Percentiles rank a stretch among this genome's conserved stretches.
Evolutionary conservation across 257 asterid species (phyloP).

Genomic region (Salvia splendens): DNA sequence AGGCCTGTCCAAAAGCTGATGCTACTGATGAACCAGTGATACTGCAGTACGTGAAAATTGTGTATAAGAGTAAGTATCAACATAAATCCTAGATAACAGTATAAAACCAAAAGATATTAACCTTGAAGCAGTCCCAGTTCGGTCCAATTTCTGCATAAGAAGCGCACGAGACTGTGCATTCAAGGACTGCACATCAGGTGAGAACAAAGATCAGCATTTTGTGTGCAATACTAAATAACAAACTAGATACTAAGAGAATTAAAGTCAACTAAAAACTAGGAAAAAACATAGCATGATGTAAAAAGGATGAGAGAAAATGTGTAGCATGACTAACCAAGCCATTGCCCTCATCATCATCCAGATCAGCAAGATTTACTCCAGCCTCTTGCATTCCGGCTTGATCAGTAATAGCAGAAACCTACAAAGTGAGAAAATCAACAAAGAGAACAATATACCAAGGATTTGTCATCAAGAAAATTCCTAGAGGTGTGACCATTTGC

Average conservation of each 20-base stretch:
- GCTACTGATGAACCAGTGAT: constrained; percentile 43
- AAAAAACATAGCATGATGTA: constrained; percentile 5
- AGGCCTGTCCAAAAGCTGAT: constrained; percentile 43
- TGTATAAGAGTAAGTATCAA: constrained; percentile 21
- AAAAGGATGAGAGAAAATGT: constrained; percentile 2
- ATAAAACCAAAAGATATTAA: constrained; percentile 25
- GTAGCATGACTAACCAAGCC: constrained; percentile 60
- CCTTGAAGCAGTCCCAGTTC: constrained; percentile 61
- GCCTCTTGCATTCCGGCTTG: constrained; percentile 59
- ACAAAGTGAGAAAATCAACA: constrained; percentile 15
- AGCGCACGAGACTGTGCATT: constrained; percentile 63
- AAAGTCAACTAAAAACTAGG: constrained; percentile 1
- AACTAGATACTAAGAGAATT: constrained; percentile 21
- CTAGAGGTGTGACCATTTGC: constrained; percentile 1
- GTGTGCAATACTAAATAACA: constrained; percentile 17
- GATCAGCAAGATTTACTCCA: constrained; percentile 62
- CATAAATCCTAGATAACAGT: background rate
- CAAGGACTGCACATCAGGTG: constrained; percentile 53
- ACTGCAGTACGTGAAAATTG: constrained; percentile 39
- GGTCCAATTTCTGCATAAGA: constrained; percentile 68
- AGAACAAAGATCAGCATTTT: constrained; percentile 30
- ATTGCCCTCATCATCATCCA: constrained; percentile 62
- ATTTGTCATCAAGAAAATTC: background rate
- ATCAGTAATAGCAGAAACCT: constrained; percentile 74
- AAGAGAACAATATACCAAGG: background rate